phyloP scores from a whole-genome alignment of 208 protist genomes.

The Leishmania gerbilli region DNA sequence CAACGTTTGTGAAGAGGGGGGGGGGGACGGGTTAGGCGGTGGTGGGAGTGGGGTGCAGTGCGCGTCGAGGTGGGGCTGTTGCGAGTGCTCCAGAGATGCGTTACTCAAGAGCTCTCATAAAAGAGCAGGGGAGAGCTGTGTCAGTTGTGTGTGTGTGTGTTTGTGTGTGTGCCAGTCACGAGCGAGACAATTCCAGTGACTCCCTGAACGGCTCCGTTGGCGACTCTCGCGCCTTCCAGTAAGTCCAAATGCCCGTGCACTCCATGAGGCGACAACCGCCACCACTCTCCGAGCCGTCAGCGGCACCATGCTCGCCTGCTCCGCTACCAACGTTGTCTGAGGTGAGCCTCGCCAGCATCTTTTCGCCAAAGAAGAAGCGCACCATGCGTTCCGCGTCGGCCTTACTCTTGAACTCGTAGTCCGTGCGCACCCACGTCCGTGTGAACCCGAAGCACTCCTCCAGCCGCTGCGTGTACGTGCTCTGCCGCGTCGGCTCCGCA shows the following conservation, averaged over 20 bases:
- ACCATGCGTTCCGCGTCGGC: constrained; percentile 60
- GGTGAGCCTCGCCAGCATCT: constrained; percentile 28
- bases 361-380: constrained; percentile 82
- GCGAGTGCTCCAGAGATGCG: neutral
- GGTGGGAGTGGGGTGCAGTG: neutral
- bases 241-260: constrained; percentile 84
- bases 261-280: constrained; percentile 49
- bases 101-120: neutral
- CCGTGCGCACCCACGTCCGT: constrained; percentile 73
- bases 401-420: constrained; percentile 67
- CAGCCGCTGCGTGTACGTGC: constrained; percentile 61
- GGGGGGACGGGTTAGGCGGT: neutral
- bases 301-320: neutral
- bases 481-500: constrained; percentile 60
- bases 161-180: neutral
- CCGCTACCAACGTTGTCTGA: neutral
- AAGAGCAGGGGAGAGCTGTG: neutral
- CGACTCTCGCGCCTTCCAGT: constrained; percentile 43
- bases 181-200: neutral
- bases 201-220: neutral
- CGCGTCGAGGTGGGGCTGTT: neutral
- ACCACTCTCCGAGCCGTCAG: neutral
- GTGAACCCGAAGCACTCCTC: constrained; percentile 62
- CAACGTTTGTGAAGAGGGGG: neutral
- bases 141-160: neutral